Evolutionary conservation across 176 grass and related monocot species (phyloP), one percentile per base, ranked within the genome.

Genomic region (Metroxylon sagu): DNA sequence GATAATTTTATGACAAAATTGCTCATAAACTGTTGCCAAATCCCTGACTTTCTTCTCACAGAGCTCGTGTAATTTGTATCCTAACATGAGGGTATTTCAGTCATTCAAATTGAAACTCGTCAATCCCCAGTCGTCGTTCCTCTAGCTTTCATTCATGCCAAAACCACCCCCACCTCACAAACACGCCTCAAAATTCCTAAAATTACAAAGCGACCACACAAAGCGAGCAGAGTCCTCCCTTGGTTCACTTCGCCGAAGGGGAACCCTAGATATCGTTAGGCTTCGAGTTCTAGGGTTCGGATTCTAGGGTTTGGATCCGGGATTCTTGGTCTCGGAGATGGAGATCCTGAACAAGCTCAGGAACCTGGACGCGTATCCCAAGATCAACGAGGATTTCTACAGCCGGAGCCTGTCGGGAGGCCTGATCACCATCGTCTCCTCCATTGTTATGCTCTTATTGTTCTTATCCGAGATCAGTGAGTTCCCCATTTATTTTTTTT

Each of bases 371-470:
- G 94, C 94, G 48, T 98, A 98, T 76, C 94, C 94, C 10, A 98
- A 98, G 82, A 89, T 98, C 57, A 98, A 98, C 68, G 94, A 98
- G 88, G 94, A 98, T 81, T 98, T 98, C 85, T 98, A 98, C 79
- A 92, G 79, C 73, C 84, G 94, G 54, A 83, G 88, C 54, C 82
- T 98, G 66, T 98, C 94, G 61, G 94, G 94, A 26, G 88, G 94
- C 30, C 77, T 98, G 62, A 92, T 98, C 76, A 98, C 94, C 74
- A 70, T 98, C 72, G 18, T 88, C 56, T 92, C 94, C 56, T 88
- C 85, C 53, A 57, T 98, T 69, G 82, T 85, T 7, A 93, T 93
- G 65, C 76, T 92, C 66, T 73, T 98, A 64, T 73, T 98, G 66
- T 98, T 98, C 72, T 76, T 98, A 63, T 93, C 88, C 16, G 94